A percentile compares a stretch with the other conserved stretches of the same genome.
Conservation (phyloP, 202 grass and related monocot genomes). For the Cymbopogon flexuosus region DNA sequence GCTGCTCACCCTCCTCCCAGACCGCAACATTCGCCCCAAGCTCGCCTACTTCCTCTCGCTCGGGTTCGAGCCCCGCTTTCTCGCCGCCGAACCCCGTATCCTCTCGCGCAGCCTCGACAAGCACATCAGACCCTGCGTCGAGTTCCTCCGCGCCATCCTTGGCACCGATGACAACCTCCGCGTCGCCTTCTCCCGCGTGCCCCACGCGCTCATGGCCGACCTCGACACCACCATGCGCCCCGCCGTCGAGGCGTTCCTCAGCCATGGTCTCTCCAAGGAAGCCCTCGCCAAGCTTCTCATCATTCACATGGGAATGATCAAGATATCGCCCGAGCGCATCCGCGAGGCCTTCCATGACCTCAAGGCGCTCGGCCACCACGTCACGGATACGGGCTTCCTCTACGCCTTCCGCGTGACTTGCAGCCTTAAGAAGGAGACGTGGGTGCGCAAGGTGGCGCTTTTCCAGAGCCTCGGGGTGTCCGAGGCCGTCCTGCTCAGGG, state of each 20-base stretch:
- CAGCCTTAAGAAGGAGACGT: neutral
- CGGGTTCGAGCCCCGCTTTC: slow-evolving; percentile 2
- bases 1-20: slow-evolving; percentile 19
- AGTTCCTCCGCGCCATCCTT: slow-evolving; percentile 35
- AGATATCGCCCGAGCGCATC: slow-evolving; percentile 8
- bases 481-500: slow-evolving; percentile 1
- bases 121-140: slow-evolving; percentile 34
- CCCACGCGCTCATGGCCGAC: neutral
- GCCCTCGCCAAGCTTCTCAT: slow-evolving; percentile 27
- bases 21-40: slow-evolving; percentile 39
- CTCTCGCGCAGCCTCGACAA: slow-evolving; percentile 28
- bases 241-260: slow-evolving; percentile 22
- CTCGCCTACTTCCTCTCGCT: slow-evolving; percentile 36
- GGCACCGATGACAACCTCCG: slow-evolving; percentile 6
- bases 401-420: neutral
- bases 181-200: neutral
- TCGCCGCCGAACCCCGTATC: neutral
- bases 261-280: neutral
- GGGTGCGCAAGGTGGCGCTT: slow-evolving; percentile 17
- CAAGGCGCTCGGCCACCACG: neutral
- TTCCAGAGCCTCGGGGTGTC: slow-evolving; percentile 35
- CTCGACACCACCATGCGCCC: slow-evolving; percentile 28
- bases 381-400: neutral
- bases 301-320: slow-evolving; percentile 12
- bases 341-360: slow-evolving; percentile 29